Base-by-base conservation (phyloP, 257 asterid species). In the Ocimum tenuiflorum region DNA sequence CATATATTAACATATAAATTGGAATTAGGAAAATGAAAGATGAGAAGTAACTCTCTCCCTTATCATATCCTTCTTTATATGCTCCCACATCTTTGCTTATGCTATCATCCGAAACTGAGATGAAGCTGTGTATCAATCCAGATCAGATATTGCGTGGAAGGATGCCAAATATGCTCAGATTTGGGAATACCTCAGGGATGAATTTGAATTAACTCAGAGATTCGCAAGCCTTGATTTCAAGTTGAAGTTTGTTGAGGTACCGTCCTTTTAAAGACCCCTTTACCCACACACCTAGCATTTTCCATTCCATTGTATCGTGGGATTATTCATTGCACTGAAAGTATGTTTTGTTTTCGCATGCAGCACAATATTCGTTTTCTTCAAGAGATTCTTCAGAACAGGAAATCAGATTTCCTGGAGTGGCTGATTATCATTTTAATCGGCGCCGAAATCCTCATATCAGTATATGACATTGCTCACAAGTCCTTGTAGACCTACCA, bases 101-200 rank as follows among this genome's bases (percentile, higher is more conserved):
- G 19, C 56, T 50, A 11, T 1, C 8, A 36, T 62, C 12, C 12
- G 27, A 51, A 36, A 62, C 60, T 71, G 59, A 76, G 72, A 61
- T 8, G 51, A 35, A 33, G 20, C 49, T 41, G 2, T 49, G 14
- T 27, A 14, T 3, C 39, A 3, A 36, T 45, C 45, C 80, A 78
- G 83, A 62, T 78, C 83, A 10, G 83, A 78, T 67, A 78, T 78
- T 18, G 99, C 97, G 0, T 92, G 99, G 99, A 92, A 87, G 78
- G 91, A 92, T 81, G 99, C 99, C 1, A 92, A 92, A 69, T 89
- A 85, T 77, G 99, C 99, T 63, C 96, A 92, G 75, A 92, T 92
- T 14, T 92, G 99, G 99, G 99, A 92, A 81, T 92, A 84, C 81
- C 95, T 92, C 27, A 82, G 99, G 47, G 99, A 92, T 76, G 99